phyloP scores from a whole-genome alignment of 495 filamentous ascomycete genomes.

The Aspergillus leporis region DNA sequence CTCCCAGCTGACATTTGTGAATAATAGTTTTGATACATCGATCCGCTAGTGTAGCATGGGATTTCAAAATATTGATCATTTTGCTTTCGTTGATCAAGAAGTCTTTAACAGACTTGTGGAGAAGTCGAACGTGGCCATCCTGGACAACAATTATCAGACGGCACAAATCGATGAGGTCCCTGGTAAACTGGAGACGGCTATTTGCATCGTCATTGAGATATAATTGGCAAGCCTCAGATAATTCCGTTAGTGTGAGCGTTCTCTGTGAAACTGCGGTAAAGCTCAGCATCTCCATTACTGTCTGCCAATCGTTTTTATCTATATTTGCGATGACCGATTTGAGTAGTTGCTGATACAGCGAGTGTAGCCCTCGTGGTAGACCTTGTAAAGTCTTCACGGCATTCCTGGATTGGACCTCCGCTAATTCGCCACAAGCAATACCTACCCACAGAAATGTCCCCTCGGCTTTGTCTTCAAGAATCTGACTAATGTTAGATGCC shows the following conservation, averaged over 20 bases:
- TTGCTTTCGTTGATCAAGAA: conserved; percentile 16
- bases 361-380: conserved; percentile 17
- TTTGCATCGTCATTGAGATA: conserved; percentile 21
- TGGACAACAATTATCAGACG: conserved; percentile 20
- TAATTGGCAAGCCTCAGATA: conserved; percentile 17
- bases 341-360: conserved; percentile 20
- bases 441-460: conserved; percentile 35
- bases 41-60: conserved; percentile 14
- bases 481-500: too few species aligned
- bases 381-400: conserved; percentile 15
- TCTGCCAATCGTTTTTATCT: conserved; percentile 19
- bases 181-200: conserved; percentile 8
- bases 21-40: too few species aligned
- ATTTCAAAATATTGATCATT: background rate
- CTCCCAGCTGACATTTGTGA: too few species aligned
- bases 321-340: conserved; percentile 10
- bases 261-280: conserved; percentile 15
- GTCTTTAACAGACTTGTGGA: conserved; percentile 28
- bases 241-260: conserved; percentile 15
- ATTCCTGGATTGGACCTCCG: conserved; percentile 8
- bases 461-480: conserved; percentile 27
- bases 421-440: conserved; percentile 22
- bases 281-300: conserved; percentile 24
- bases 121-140: conserved; percentile 18
- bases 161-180: conserved; percentile 20